Evolutionary conservation across 1,284 basidiomycete species (phyloP).

Genomic region (Apiotrichum porosum): DNA sequence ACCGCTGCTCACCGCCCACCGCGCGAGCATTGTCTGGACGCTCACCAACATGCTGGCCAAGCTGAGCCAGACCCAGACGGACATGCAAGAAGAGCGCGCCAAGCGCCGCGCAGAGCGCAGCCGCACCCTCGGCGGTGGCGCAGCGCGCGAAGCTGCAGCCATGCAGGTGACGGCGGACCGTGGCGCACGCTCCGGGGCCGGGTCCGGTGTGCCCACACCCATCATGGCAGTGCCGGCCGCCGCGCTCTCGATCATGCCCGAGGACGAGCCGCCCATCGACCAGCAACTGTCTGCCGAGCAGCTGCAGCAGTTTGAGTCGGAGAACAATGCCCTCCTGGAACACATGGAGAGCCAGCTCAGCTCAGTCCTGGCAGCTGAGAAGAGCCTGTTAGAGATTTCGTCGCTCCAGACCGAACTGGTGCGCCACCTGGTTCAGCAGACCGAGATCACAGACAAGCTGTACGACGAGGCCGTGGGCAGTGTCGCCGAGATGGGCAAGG

Average conservation of each 20-base stretch:
- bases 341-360: constrained; percentile 52
- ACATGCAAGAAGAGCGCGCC: constrained; percentile 53
- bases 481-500: constrained; percentile 51
- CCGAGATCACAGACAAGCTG: constrained; percentile 53
- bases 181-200: too few relatives aligned
- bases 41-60: constrained; percentile 51
- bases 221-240: not conserved
- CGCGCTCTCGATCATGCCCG: constrained; percentile 18
- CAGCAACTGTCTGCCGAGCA: constrained; percentile 47
- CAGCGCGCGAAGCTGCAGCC: constrained; percentile 26
- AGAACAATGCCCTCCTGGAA: constrained; percentile 53
- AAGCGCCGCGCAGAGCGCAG: constrained; percentile 43
- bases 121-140: constrained; percentile 39
- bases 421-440: constrained; percentile 53
- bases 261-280: constrained; percentile 37
- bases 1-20: constrained; percentile 51
- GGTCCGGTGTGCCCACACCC: too few relatives aligned
- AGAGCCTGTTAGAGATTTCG: constrained; percentile 54
- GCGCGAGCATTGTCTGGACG: constrained; percentile 52
- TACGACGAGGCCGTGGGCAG: constrained; percentile 55
- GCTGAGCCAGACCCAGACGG: constrained; percentile 47
- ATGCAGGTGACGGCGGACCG: constrained; percentile 9
- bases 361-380: constrained; percentile 53
- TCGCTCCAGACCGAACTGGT: constrained; percentile 56
- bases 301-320: constrained; percentile 54